Conservation (phyloP, 441 rosid genomes). For the Erodium moschatum region DNA sequence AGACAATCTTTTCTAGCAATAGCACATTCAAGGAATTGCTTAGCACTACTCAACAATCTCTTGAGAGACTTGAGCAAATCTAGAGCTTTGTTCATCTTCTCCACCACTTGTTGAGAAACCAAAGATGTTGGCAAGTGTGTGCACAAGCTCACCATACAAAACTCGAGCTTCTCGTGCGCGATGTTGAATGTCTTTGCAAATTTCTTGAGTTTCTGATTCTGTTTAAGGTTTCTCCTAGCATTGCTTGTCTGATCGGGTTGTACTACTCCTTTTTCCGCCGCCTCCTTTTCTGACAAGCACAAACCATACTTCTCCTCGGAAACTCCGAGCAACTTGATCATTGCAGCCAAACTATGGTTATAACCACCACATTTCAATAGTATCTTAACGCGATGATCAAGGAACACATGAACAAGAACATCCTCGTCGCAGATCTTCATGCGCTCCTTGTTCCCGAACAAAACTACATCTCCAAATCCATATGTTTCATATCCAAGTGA, state of each 20-base stretch:
- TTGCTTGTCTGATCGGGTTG: neutral
- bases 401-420: slow-evolving; percentile 30
- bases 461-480: slow-evolving; percentile 38
- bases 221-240: too few relatives aligned
- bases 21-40: neutral
- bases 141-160: neutral
- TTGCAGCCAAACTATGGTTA: slow-evolving; percentile 21
- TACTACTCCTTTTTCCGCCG: neutral
- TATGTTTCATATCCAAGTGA: slow-evolving; percentile 17
- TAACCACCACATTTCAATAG: slow-evolving; percentile 37
- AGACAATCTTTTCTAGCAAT: slow-evolving; percentile 12
- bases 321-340: slow-evolving; percentile 30
- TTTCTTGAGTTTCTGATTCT: neutral
- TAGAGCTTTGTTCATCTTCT: slow-evolving; percentile 2
- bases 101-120: neutral
- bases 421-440: slow-evolving; percentile 26
- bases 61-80: neutral
- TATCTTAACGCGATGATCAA: slow-evolving; percentile 34
- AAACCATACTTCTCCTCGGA: too few relatives aligned
- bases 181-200: neutral
- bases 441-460: slow-evolving; percentile 38
- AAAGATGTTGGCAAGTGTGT: slow-evolving; percentile 5
- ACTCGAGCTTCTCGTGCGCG: neutral
- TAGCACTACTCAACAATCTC: neutral
- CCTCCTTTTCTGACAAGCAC: neutral